phyloP scores from a whole-genome alignment of 2,329 filamentous ascomycete species.

The Pseudonectria buxi region DNA sequence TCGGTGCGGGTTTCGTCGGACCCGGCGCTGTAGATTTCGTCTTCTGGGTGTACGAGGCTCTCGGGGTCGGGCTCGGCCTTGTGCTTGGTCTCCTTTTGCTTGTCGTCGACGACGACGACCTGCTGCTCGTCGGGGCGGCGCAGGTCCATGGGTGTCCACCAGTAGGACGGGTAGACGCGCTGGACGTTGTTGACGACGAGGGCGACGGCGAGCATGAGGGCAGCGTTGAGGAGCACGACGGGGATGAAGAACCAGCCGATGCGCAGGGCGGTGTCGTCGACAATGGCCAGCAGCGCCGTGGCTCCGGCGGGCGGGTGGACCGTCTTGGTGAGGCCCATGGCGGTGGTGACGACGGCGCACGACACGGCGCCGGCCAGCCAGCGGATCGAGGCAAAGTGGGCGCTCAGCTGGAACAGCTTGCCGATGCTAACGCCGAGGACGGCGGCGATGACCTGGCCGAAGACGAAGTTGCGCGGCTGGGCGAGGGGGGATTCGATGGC shows the following conservation, averaged over 20 bases:
- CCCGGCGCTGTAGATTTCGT: slow-evolving; percentile 9
- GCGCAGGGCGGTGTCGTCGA: slow-evolving; percentile 43
- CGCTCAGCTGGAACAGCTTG: slow-evolving; percentile 55
- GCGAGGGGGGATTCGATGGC: slow-evolving; percentile 65
- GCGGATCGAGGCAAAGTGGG: slow-evolving; percentile 42
- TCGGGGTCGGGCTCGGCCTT: not conserved
- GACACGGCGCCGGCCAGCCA: slow-evolving; percentile 61
- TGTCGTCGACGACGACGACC: slow-evolving; percentile 1
- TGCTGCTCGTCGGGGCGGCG: not conserved
- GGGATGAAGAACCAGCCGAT: slow-evolving; percentile 66
- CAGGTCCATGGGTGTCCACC: slow-evolving; percentile 51
- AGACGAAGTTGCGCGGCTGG: slow-evolving; percentile 63
- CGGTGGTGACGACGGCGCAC: slow-evolving; percentile 54
- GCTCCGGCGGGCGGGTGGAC: slow-evolving; percentile 70
- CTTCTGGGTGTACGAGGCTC: not conserved
- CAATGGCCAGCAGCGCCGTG: slow-evolving; percentile 62
- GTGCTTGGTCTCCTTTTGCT: slow-evolving; percentile 12
- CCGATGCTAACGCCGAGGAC: slow-evolving; percentile 54
- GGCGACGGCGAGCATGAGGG: slow-evolving; percentile 56
- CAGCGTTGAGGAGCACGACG: slow-evolving; percentile 52
- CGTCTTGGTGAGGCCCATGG: slow-evolving; percentile 66
- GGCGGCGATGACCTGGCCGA: slow-evolving; percentile 60
- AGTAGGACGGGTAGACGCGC: slow-evolving; percentile 60
- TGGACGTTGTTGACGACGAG: slow-evolving; percentile 64
- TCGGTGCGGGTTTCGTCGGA: slow-evolving; percentile 11